Evolutionary conservation across 2,329 filamentous ascomycete genomes (phyloP).

Genomic region (Aquanectria penicillioides): DNA sequence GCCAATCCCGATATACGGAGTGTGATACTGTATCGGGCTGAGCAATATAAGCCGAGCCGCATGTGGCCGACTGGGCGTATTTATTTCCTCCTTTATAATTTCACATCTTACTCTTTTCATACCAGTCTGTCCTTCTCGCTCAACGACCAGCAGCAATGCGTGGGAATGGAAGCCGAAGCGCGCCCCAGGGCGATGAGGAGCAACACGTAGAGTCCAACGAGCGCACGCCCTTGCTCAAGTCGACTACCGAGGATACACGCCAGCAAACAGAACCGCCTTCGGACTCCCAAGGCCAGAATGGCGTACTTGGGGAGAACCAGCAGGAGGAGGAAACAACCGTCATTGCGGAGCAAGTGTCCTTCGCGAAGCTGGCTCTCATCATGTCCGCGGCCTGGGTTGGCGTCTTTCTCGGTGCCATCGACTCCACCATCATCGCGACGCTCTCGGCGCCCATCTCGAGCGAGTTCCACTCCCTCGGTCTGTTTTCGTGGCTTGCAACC

Average conservation of each 20-base stretch:
- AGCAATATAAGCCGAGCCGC: no score
- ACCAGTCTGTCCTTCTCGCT: neutral
- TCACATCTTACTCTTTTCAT: neutral
- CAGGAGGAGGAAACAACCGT: conserved; percentile 58
- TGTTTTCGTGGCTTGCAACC: conserved; percentile 88
- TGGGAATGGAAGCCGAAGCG: conserved; percentile 25
- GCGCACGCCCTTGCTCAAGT: conserved; percentile 42
- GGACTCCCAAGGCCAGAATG: conserved; percentile 20
- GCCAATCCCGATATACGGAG: no score
- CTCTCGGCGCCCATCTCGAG: conserved; percentile 85
- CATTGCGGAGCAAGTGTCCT: conserved; percentile 59
- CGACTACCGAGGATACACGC: conserved; percentile 21
- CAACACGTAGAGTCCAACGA: conserved; percentile 30
- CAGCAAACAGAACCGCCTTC: conserved; percentile 12
- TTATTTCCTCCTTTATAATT: no score
- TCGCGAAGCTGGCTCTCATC: conserved; percentile 61
- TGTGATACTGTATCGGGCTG: no score
- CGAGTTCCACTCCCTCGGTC: conserved; percentile 81
- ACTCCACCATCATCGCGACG: conserved; percentile 87
- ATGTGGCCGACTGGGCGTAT: no score
- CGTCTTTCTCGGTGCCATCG: conserved; percentile 72
- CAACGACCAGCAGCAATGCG: conserved; percentile 26
- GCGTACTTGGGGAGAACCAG: conserved; percentile 40
- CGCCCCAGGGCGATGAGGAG: conserved; percentile 21
- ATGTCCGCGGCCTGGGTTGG: conserved; percentile 67